Conservation (phyloP, 805 yeast genomes). For the Candida alai region DNA sequence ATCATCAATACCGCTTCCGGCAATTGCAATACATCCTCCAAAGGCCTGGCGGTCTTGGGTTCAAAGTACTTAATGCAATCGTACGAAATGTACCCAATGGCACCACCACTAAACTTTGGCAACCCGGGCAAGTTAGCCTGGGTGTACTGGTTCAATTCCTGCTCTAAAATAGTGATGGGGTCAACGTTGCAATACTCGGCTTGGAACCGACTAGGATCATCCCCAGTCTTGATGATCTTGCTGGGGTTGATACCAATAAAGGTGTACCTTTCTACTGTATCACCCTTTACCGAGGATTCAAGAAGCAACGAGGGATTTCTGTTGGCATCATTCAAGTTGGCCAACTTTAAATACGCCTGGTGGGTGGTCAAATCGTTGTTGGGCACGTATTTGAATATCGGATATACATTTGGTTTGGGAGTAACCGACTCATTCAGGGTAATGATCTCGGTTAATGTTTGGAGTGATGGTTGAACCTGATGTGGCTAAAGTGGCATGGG, state of each 20-base stretch:
- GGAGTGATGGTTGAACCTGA: conserved; percentile 35
- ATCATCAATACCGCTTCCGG: conserved; percentile 95
- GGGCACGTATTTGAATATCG: conserved; percentile 69
- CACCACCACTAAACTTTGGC: conserved; percentile 89
- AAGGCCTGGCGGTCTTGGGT: conserved; percentile 74
- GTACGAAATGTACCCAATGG: conserved; percentile 91
- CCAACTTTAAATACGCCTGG: conserved; percentile 80
- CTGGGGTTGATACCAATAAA: conserved; percentile 86
- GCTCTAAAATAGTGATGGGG: conserved; percentile 72
- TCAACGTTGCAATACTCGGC: conserved; percentile 53
- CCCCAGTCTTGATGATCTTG: conserved; percentile 81
- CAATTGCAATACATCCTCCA: conserved; percentile 74
- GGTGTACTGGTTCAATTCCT: conserved; percentile 59
- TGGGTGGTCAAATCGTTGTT: conserved; percentile 86
- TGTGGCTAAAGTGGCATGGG: conserved; percentile 1
- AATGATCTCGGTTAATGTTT: conserved; percentile 24
- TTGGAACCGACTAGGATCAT: conserved; percentile 34
- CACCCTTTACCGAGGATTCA: conserved; percentile 88
- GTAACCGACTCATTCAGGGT: conserved; percentile 12
- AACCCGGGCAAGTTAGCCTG: conserved; percentile 81
- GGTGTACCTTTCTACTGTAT: conserved; percentile 83
- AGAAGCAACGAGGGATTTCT: conserved; percentile 73
- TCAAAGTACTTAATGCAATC: conserved; percentile 97
- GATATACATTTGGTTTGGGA: conserved; percentile 62
- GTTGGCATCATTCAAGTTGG: conserved; percentile 51